Base-by-base conservation (phyloP, 352 stramenopile genomes). In the Phytophthora fragariae region DNA sequence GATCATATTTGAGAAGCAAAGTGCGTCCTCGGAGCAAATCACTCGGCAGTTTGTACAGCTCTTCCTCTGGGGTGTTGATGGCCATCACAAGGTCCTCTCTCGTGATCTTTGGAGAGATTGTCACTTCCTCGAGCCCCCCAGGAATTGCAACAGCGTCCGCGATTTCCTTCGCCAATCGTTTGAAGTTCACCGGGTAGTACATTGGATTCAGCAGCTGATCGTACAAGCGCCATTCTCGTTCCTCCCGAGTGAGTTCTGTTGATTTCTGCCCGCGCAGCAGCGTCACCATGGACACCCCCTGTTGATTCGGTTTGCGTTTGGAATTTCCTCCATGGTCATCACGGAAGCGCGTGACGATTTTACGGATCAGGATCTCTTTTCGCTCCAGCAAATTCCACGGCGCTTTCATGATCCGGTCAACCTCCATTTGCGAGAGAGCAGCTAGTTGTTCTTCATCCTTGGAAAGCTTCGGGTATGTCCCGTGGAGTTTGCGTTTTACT, bases 331-430 rank as follows among this genome's bases (percentile, higher is more conserved):
- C 57, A 31, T 73, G 66, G 15, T 92, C 86, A 29, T 94, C 88
- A 12, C 85, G 82, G 56, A 90, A 95, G 8, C 73, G 73, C 21
- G 86, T 89, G 17, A 94, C 67, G 50, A 92, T 84, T 67, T 95
- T 95, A 7, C 88, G 85, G 5, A 93, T 72, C 56, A 87, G 47
- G 19, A 95, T 92, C 68, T 95, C 88, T 55, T 90, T 92, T 11
- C 84, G 76, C 65, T 90, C 81, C 1, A 95, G 70, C 29, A 91
- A 31, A 72, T 95, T 94, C 81, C 86, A 93, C 2, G 85, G 85
- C 33, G 84, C 80, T 63, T 87, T 90, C 59, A 94, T 73, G 41
- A 95, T 89, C 2, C 86, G 81, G 5, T 94, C 82, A 3, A 95
- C 41, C 44, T 95, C 86, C 62, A 88, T 74, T 55, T 83, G 73